Base-by-base conservation (phyloP, 495 filamentous ascomycete genomes). In the Filosporella fistucella region DNA sequence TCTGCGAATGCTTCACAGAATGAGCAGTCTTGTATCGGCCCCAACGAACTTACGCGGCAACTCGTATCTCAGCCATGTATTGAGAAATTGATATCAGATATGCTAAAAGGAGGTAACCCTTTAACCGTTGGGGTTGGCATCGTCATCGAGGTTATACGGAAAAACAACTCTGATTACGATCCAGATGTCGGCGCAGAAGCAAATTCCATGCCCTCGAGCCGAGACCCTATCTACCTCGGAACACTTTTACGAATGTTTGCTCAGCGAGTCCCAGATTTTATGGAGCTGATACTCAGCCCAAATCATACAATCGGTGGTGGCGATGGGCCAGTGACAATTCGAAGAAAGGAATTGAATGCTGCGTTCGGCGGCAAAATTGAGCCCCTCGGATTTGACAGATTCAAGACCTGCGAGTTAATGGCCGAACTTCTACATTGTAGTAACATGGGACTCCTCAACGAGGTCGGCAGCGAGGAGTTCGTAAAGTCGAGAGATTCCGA, bases 331-430 rank as follows among this genome's bases (percentile, higher is more conserved):
- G 80, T 74, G 47, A 73, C 65, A 8, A 75, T 80, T 24, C 77
- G 76, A 45, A 72, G 77, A 45, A 79, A 81, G 37, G 77, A 84
- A 44, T 71, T 96, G 52, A 86, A 78, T 51, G 85, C 84, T 6
- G 91, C 93, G 1, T 99, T 91, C 71, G 91, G 91, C 25, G 77
- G 78, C 40, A 85, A 81, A 61, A 95, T 97, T 46, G 91, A 99
- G 67, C 91, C 94, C 7, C 71, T 99, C 14, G 94, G 93, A 1
- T 99, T 99, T 58, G 93, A 99, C 63, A 75, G 93, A 9, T 99
- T 99, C 73, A 99, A 99, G 72, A 96, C 93, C 0, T 99, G 94
- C 61, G 93, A 99, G 65, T 71, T 99, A 54, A 97, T 99, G 94
- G 93, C 93, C 2, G 93, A 99, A 59, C 71, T 99, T 35, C 68